Evolutionary conservation across 345 rosid genomes (phyloP).

Genomic region (Pugionium cornutum): DNA sequence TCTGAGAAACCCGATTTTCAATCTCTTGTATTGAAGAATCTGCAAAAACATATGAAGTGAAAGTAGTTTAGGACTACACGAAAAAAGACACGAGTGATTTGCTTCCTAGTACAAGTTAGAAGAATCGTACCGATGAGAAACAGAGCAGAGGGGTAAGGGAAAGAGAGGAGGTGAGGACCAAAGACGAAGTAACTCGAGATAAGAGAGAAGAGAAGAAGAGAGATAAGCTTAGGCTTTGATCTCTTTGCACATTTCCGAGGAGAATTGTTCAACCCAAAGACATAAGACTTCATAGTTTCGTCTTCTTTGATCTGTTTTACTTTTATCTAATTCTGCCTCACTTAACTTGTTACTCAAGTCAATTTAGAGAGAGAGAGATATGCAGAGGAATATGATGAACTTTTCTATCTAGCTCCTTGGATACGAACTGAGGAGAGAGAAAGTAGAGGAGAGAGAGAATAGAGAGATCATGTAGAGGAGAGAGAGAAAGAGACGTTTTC

Average conservation of each 20-base stretch:
- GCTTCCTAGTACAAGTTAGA: constrained; percentile 26
- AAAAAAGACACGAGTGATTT: neutral
- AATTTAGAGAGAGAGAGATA: neutral
- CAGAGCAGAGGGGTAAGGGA: constrained; percentile 35
- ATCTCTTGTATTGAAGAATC: constrained; percentile 35
- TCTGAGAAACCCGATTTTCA: constrained; percentile 15
- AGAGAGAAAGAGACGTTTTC: constrained; percentile 18
- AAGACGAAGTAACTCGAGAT: constrained; percentile 38
- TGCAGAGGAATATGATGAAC: constrained; percentile 1
- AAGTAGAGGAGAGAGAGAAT: constrained; percentile 10
- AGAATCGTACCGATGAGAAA: constrained; percentile 33
- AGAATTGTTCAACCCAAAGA: constrained; percentile 11
- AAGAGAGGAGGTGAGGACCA: constrained; percentile 32
- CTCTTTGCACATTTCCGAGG: constrained; percentile 25
- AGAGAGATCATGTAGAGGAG: neutral
- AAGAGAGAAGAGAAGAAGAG: constrained; percentile 40
- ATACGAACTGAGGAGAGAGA: neutral
- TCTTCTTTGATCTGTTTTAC: constrained; percentile 25
- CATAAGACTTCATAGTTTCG: constrained; percentile 21
- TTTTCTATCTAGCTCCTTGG: constrained; percentile 15
- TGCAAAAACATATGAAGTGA: constrained; percentile 7
- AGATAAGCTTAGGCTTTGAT: constrained; percentile 36
- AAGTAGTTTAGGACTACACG: constrained; percentile 5
- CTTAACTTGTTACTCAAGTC: constrained; percentile 26
- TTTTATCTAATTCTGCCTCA: constrained; percentile 28